Base-by-base conservation (phyloP, 2,329 filamentous ascomycete genomes). In the Triangularia verruculosa region DNA sequence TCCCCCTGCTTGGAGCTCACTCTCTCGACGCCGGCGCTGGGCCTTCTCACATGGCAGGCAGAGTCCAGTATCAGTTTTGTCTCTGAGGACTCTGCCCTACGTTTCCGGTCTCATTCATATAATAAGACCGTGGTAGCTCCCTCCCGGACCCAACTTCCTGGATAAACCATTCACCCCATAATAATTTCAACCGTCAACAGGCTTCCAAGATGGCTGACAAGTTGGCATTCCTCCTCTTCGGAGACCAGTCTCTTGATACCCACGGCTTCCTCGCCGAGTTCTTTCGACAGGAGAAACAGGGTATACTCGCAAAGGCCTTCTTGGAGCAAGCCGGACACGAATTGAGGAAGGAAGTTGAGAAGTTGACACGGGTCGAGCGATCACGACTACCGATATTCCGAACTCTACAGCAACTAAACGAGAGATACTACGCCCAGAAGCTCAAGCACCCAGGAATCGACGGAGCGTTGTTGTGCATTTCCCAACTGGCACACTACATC, bases 221-320 rank as follows among this genome's bases (percentile, higher is more conserved):
- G 72, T 77, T 83, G 74, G 78, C 79, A 59, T 84, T 82, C 73
- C 82, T 89, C 74, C 83, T 90, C 66, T 89, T 90, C 73, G 88
- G 88, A 78, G 88, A 91, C 73, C 88, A 91, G 77, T 90, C 88
- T 65, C 81, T 86, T 70, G 86, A 89, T 74, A 87, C 87, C 70
- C 85, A 89, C 72, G 79, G 78, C 69, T 86, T 89, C 68, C 77
- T 91, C 65, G 83, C 86, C 58, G 78, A 82, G 63, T 82, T 83
- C 69, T 81, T 76, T 71, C 78, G 79, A 60, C 74, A 76, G 65
- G 76, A 76, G 43, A 75, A 78, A 66, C 78, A 78, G 32, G 80
- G 82, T 68, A 72, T 82, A 56, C 79, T 89, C 25, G 81, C 89
- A 57, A 82, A 80, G 70, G 84, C 83, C 55, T 90, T 90, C 72